Evolutionary conservation across 495 filamentous ascomycete species (phyloP).

Genomic region (Platismatia glauca): DNA sequence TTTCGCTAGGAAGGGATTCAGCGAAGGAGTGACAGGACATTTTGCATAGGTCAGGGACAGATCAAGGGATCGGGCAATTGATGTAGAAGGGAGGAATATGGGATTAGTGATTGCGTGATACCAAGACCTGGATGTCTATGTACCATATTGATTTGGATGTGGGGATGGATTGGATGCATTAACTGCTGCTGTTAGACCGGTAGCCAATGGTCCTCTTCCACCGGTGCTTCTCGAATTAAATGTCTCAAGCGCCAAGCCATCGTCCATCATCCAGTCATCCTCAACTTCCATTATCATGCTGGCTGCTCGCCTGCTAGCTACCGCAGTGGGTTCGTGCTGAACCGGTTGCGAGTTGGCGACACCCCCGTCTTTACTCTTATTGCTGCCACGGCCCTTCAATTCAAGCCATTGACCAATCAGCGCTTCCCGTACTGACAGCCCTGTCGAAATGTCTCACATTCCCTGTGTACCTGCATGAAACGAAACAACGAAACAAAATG

Average conservation of each 20-base stretch:
- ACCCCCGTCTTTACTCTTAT: not conserved
- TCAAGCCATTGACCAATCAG: constrained; percentile 18
- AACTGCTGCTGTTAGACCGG: not conserved
- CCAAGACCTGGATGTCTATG: constrained; percentile 7
- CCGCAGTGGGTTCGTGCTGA: not conserved
- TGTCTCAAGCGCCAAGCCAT: not conserved
- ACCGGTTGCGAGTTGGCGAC: not conserved
- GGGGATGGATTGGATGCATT: not conserved
- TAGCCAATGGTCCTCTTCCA: not conserved
- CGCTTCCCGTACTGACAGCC: not conserved
- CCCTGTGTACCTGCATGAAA: constrained; percentile 6
- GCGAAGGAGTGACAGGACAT: constrained; percentile 8
- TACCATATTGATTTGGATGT: not conserved
- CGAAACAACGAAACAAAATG: too few species aligned
- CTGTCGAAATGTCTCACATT: constrained; percentile 8
- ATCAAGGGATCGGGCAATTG: constrained; percentile 34
- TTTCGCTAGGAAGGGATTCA: constrained; percentile 7
- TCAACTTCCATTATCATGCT: not conserved
- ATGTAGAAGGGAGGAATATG: constrained; percentile 3
- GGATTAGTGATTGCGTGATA: constrained; percentile 11
- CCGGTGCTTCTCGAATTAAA: not conserved
- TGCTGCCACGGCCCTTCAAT: not conserved
- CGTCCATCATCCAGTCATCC: too few species aligned
- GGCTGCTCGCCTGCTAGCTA: too few species aligned
- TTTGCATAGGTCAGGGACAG: too few species aligned